Base-by-base conservation (phyloP, 2,329 filamentous ascomycete species). In the Aureobasidium sp. region DNA sequence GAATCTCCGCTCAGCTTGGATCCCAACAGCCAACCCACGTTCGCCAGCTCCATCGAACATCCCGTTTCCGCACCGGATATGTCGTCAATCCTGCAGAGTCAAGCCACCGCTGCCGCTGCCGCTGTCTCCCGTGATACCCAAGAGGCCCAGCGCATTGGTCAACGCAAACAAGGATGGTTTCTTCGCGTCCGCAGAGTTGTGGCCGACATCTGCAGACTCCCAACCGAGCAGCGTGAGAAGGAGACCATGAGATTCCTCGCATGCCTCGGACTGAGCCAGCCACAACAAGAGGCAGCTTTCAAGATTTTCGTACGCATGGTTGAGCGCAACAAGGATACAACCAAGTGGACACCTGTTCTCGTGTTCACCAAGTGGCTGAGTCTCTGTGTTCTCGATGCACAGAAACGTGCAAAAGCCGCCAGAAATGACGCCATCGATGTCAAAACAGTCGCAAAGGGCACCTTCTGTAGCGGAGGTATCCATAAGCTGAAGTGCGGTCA, bases 401-500 rank as follows among this genome's bases (percentile, higher is more conserved):
- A 27, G 20, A 13, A 29, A 3, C 8, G 5, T 43, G 25, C 31
- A 36, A 36, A 8, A 2, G 31, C 29, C 13, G 48, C 20, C 48
- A 51, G 18, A n/a, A 18, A 33, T 20, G 31, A 31, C 40, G 25
- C 15, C 27, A 36, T 31, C 3, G 15, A 25, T 23, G 36, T 29
- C 36, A 45, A 31, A 2, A 27, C n/a, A n/a, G n/a, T n/a, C n/a
- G n/a, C n/a, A n/a, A n/a, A n/a, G 54, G 40, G 38, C 6, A 40
- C 29, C 13, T 50, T 61, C 33, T 61, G 58, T 13, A n/a, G 23
- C 9, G n/a, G n/a, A 43, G 58, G 33, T 13, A 4, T 27, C 6
- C 58, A 61, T 29, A 40, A 50, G 31, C 23, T 61, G 43, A 40
- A 50, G 23, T 61, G 58, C 11, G 45, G 58, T 23, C 58, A 61